Conservation (phyloP, 495 filamentous ascomycete species). For the Penicillium daleae region DNA sequence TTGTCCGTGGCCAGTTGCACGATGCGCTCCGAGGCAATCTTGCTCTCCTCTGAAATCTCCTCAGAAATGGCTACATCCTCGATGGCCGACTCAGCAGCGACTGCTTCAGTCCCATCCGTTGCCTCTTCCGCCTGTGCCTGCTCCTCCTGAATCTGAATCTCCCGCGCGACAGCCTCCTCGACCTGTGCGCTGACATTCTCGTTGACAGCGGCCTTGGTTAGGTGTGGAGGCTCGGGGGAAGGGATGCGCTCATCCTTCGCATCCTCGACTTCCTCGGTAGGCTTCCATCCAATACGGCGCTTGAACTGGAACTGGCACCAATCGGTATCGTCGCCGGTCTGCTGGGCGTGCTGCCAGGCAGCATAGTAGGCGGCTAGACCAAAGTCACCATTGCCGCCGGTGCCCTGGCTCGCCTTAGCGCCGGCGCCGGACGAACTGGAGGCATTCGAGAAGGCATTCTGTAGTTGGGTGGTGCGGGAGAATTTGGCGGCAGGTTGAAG, state of each 20-base stretch:
- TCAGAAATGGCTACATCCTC: slow-evolving; percentile 39
- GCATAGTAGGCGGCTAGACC: slow-evolving; percentile 86
- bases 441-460: slow-evolving; percentile 71
- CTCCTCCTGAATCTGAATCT: slow-evolving; percentile 58
- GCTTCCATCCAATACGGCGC: slow-evolving; percentile 86
- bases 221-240: slow-evolving; percentile 46
- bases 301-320: slow-evolving; percentile 91
- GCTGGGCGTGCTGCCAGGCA: slow-evolving; percentile 79
- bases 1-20: slow-evolving; percentile 66
- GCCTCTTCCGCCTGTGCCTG: slow-evolving; percentile 49
- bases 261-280: slow-evolving; percentile 55
- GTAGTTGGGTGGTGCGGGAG: slow-evolving; percentile 68
- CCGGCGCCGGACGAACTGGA: slow-evolving; percentile 50
- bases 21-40: slow-evolving; percentile 74
- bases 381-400: slow-evolving; percentile 51
- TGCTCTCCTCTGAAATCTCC: slow-evolving; percentile 54
- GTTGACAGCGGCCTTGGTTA: slow-evolving; percentile 61
- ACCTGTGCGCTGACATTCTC: slow-evolving; percentile 60
- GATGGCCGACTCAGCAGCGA: slow-evolving; percentile 33
- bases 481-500: slow-evolving; percentile 57
- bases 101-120: slow-evolving; percentile 37
- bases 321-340: slow-evolving; percentile 71
- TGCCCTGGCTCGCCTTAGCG: slow-evolving; percentile 50
- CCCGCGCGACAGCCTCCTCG: slow-evolving; percentile 66
- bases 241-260: slow-evolving; percentile 40